phyloP scores from a whole-genome alignment of 78 protist species.

The Dictyostelium brefeldianum region DNA sequence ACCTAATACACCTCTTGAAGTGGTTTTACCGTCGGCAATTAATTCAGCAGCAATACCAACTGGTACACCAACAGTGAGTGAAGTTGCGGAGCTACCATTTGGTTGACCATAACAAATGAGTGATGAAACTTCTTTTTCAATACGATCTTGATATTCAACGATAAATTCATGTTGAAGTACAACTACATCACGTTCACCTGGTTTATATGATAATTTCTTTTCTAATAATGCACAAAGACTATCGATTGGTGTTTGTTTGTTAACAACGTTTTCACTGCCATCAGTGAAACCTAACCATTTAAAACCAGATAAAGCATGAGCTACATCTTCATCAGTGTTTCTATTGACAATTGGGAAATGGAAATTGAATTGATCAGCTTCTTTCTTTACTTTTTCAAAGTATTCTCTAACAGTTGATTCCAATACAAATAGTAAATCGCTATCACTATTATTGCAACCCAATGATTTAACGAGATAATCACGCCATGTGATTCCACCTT shows the following conservation, averaged over 20 bases:
- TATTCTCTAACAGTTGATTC: conserved; percentile 40
- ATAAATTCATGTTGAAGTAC: conserved; percentile 70
- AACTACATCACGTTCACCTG: conserved; percentile 65
- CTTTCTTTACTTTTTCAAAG: conserved; percentile 25
- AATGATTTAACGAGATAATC: conserved; percentile 26
- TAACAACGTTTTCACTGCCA: conserved; percentile 38
- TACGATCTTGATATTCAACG: conserved; percentile 11
- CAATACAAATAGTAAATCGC: conserved; percentile 32
- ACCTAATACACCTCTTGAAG: conserved; percentile 58
- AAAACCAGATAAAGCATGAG: conserved; percentile 47
- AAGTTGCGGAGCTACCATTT: conserved; percentile 75
- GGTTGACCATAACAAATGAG: conserved; percentile 53
- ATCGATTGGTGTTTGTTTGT: conserved; percentile 62
- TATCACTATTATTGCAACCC: conserved; percentile 63
- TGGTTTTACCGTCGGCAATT: conserved; percentile 60
- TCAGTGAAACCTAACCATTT: conserved; percentile 67
- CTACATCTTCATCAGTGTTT: conserved; percentile 32
- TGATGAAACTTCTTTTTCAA: conserved; percentile 53
- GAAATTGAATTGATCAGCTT: neutral
- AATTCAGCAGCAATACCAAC: conserved; percentile 88
- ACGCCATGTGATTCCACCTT: conserved; percentile 26
- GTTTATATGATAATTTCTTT: conserved; percentile 55
- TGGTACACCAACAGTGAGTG: conserved; percentile 91
- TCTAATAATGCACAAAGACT: conserved; percentile 54
- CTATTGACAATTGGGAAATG: conserved; percentile 67